Base-by-base conservation (phyloP, 164 flowering plant genomes). In the Amborella trichopoda region DNA sequence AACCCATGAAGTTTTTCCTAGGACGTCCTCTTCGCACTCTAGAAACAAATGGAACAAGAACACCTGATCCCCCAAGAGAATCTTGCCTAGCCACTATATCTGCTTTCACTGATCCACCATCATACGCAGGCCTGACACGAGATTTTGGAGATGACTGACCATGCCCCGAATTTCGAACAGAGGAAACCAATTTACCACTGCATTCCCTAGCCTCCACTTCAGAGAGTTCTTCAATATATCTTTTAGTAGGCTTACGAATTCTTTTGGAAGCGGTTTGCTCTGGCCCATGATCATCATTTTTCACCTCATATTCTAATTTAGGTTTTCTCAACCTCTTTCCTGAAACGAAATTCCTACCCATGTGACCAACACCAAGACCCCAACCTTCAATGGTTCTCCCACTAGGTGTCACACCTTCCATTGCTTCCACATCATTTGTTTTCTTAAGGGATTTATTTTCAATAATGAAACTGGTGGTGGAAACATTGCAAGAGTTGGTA, bases 161-260 rank as follows among this genome's bases (percentile, higher is more conserved):
- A 23, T 38, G 53, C 32, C 51, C 74, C 14, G 57, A 46, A 49
- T 20, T 54, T 62, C 66, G 75, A 26, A 48, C 47, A 28, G 77
- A 24, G 30, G 71, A 50, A 12, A 40, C 41, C 14, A 47, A 57
- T 60, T 61, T 83, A 45, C 62, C 87, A 68, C 50, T 53, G 46
- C 45, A 46, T 30, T 78, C 89, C 50, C 62, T 54, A 6, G 62
- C 50, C 38, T 80, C 98, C 22, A 51, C 69, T 62, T 83, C 96
- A 23, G 97, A 85, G 52, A 80, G 74, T 68, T 90, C 95, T 74
- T 91, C 96, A 64, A 91, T 87, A 53, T 84, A 91, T 53, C 99
- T 65, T 59, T 47, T 82, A 6, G 99, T 91, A 18, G 99, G 99
- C 68, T 82, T 91, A 48, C 99, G 61, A 44, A 74, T 66, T 77